A percentile compares a stretch with the other conserved stretches of the same genome.
Evolutionary conservation across 176 grass and related monocot species (phyloP).

Genomic region (Bromus sterilis): DNA sequence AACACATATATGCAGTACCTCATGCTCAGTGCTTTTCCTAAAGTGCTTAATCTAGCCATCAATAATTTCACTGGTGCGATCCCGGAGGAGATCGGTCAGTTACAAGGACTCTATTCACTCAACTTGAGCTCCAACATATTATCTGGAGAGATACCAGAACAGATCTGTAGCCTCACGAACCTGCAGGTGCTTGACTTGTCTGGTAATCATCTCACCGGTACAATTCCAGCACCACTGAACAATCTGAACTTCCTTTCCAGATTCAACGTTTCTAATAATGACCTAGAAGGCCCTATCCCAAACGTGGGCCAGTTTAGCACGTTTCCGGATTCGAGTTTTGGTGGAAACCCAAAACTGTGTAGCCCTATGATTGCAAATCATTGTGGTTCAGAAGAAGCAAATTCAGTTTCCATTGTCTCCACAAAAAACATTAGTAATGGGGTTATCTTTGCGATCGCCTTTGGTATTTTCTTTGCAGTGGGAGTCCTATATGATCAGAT

Average conservation of each 20-base stretch:
- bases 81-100: constrained; percentile 12
- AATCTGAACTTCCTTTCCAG: constrained; percentile 3
- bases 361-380: neutral
- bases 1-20: constrained; percentile 14
- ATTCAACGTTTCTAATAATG: constrained; percentile 15
- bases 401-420: neutral
- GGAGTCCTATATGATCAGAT: constrained; percentile 18
- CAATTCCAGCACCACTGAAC: neutral
- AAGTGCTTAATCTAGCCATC: constrained; percentile 20
- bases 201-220: constrained; percentile 8
- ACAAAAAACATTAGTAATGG: neutral
- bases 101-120: constrained; percentile 18
- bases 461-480: neutral
- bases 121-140: constrained; percentile 33
- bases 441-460: neutral
- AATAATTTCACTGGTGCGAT: constrained; percentile 30
- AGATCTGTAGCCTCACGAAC: neutral
- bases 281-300: constrained; percentile 16
- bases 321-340: constrained; percentile 14
- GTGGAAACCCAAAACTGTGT: constrained; percentile 23
- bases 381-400: neutral
- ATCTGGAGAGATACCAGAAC: neutral
- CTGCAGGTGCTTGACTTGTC: neutral
- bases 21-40: neutral
- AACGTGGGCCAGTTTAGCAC: neutral